Evolutionary conservation across 1,284 basidiomycete genomes (phyloP).

Genomic region (Xerocomus cyaneibrunnescens): DNA sequence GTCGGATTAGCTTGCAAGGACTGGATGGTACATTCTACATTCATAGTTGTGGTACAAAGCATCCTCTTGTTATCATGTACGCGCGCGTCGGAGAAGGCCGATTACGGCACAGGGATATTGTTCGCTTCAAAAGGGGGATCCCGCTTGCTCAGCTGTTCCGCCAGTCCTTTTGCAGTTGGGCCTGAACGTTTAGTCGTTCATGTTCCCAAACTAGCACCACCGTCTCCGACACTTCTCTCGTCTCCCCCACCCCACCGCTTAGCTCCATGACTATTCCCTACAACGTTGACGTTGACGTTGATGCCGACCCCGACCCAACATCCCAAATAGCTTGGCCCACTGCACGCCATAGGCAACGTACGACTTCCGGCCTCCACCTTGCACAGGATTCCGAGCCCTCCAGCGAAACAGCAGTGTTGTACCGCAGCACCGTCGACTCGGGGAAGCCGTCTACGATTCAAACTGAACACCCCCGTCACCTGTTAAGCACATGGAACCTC

Average conservation of each 20-base stretch:
- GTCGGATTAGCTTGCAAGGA: conserved; percentile 26
- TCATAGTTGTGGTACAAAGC: conserved; percentile 21
- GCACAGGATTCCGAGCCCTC: conserved; percentile 20
- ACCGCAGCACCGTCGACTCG: conserved; percentile 19
- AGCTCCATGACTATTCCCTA: conserved; percentile 51
- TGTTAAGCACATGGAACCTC: conserved; percentile 69
- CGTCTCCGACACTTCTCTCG: background rate
- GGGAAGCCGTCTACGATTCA: conserved; percentile 23
- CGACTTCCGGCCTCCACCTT: conserved; percentile 24
- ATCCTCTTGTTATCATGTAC: background rate
- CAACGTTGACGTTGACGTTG: conserved; percentile 52
- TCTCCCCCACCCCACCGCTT: background rate
- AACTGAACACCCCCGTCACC: conserved; percentile 30
- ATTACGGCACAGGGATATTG: background rate
- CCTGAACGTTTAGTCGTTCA: conserved; percentile 8
- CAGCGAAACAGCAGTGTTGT: conserved; percentile 23
- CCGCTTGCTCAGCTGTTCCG: background rate
- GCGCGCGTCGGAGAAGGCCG: conserved; percentile 25
- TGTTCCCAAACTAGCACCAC: conserved; percentile 11
- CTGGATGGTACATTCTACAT: conserved; percentile 2
- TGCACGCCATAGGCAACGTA: conserved; percentile 42
- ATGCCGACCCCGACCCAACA: conserved; percentile 67
- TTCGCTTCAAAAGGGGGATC: conserved; percentile 20
- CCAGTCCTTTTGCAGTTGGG: too few species aligned
- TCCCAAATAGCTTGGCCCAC: conserved; percentile 75